Percentiles rank a stretch among this genome's conserved stretches.
phyloP scores from a whole-genome alignment of 768 basidiomycete genomes.

The Glaciozyma martinii region DNA sequence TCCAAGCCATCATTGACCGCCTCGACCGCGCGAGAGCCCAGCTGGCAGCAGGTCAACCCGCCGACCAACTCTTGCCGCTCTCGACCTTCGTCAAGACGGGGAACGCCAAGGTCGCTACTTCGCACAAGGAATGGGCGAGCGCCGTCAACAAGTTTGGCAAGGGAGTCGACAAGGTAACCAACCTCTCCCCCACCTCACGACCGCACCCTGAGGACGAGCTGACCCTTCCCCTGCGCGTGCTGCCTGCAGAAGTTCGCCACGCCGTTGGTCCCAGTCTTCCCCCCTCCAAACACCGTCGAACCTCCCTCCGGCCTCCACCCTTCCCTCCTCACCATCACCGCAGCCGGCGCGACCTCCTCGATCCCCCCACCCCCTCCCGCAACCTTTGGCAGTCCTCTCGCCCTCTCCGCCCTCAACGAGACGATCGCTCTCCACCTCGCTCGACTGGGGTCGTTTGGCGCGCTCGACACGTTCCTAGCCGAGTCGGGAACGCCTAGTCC shows the following conservation, averaged over 20 bases:
- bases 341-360: conserved; percentile 4
- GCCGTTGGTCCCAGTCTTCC: conserved; percentile 18
- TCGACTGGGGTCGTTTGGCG: conserved; percentile 53
- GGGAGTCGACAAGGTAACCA: conserved; percentile 80
- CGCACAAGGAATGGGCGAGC: conserved; percentile 78
- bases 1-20: conserved; percentile 18
- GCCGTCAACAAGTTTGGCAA: conserved; percentile 72
- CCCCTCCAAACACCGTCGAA: neutral
- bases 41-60: conserved; percentile 5
- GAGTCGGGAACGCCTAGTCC: conserved; percentile 59
- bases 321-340: conserved; percentile 14
- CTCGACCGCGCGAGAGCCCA: conserved; percentile 13
- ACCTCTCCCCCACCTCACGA: neutral
- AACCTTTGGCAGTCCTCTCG: conserved; percentile 24
- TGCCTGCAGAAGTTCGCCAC: conserved; percentile 3
- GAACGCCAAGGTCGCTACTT: conserved; percentile 51
- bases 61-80: conserved; percentile 12
- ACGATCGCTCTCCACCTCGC: conserved; percentile 53
- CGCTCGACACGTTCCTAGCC: conserved; percentile 60
- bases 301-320: conserved; percentile 1
- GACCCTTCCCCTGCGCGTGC: too few relatives aligned
- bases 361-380: conserved; percentile 50
- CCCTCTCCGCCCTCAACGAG: conserved; percentile 24
- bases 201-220: neutral
- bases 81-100: conserved; percentile 11